Conservation (phyloP, 257 asterid species). For the Paraleonurus japonicus region DNA sequence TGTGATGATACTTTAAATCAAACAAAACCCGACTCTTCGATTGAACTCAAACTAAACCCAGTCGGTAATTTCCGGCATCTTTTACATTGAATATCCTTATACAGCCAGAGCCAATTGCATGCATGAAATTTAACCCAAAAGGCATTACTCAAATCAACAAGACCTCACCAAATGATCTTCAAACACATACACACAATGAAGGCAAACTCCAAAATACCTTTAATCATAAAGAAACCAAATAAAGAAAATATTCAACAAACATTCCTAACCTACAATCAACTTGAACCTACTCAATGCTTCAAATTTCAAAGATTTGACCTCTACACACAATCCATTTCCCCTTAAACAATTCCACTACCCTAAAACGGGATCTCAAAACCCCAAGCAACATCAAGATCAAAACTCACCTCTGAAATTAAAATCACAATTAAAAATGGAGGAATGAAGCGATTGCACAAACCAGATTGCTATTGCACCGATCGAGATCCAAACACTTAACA, state of each 20-base stretch:
- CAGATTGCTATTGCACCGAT: slow-evolving; percentile 98
- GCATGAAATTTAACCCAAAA: slow-evolving; percentile 16
- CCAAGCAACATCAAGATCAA: slow-evolving; percentile 30
- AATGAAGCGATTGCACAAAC: slow-evolving; percentile 40
- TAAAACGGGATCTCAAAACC: slow-evolving; percentile 25
- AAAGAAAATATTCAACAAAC: slow-evolving; percentile 17
- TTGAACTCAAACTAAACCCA: slow-evolving; percentile 17
- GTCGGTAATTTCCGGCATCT: not conserved
- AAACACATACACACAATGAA: slow-evolving; percentile 4
- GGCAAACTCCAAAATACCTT: slow-evolving; percentile 6
- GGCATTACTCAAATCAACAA: not conserved
- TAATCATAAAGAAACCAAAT: slow-evolving; percentile 13
- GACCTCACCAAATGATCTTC: slow-evolving; percentile 2
- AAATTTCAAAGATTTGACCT: slow-evolving; percentile 21
- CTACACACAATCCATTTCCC: slow-evolving; percentile 2
- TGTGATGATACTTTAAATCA: not conserved
- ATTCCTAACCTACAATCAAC: slow-evolving; percentile 3
- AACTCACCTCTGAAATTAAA: slow-evolving; percentile 24
- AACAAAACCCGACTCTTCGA: not conserved
- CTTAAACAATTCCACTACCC: slow-evolving; percentile 10
- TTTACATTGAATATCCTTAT: not conserved
- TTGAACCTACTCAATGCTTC: slow-evolving; percentile 23
- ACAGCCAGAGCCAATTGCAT: slow-evolving; percentile 16
- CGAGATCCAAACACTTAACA: slow-evolving; percentile 98
- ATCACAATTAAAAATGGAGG: slow-evolving; percentile 1